Evolutionary conservation across 495 filamentous ascomycete species (phyloP).

Genomic region (Hypoxylon crocopeplum): DNA sequence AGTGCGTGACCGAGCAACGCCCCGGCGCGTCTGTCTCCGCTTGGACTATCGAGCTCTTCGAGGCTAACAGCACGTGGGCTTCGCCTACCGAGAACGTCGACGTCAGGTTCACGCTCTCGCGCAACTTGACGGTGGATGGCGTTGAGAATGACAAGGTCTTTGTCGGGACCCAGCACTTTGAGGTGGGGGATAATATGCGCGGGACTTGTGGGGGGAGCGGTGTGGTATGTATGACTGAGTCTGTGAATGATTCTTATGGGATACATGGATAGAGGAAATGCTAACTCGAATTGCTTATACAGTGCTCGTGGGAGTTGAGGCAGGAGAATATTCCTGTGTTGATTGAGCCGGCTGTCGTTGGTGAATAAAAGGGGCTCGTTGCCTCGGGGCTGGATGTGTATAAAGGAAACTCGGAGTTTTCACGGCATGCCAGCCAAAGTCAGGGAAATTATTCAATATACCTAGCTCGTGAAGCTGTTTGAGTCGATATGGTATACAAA

Average conservation of each 20-base stretch:
- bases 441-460: too few species aligned
- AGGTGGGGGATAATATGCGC: conserved; percentile 16
- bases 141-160: conserved; percentile 10
- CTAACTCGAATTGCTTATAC: not conserved
- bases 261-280: not conserved
- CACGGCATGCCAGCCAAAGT: too few species aligned
- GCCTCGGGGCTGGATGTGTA: not conserved
- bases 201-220: conserved; percentile 28
- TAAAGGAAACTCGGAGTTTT: too few species aligned
- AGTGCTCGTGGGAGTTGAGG: conserved; percentile 28
- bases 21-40: not conserved
- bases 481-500: too few species aligned
- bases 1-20: conserved; percentile 2
- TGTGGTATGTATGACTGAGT: conserved; percentile 10
- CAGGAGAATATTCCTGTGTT: conserved; percentile 8
- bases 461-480: too few species aligned
- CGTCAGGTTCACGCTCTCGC: conserved; percentile 20
- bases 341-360: conserved; percentile 9
- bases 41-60: conserved; percentile 25
- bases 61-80: not conserved
- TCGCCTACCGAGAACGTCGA: conserved; percentile 23
- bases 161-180: conserved; percentile 22
- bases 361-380: conserved; percentile 4
- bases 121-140: conserved; percentile 5
- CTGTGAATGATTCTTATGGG: not conserved